Conservation (phyloP, 345 rosid species). For the Populus nigra region DNA sequence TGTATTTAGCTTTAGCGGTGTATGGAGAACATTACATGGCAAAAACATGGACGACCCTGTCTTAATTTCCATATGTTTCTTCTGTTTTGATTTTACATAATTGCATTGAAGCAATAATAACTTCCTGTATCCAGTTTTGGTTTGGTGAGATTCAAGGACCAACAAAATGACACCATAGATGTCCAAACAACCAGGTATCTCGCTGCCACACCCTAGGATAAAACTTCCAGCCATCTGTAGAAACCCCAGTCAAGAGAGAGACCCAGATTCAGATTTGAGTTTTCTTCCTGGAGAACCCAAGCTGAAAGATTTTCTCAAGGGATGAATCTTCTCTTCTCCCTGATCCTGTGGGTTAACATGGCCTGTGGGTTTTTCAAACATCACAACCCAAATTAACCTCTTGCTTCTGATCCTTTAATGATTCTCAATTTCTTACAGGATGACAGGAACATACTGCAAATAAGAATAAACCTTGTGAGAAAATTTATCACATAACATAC, state of each 20-base stretch:
- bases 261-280: conserved; percentile 21
- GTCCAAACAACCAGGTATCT: conserved; percentile 21
- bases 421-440: conserved; percentile 83
- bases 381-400: conserved; percentile 57
- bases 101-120: conserved; percentile 23
- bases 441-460: conserved; percentile 72
- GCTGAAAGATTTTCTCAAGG: conserved; percentile 26
- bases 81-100: conserved; percentile 15
- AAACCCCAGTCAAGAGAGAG: conserved; percentile 6
- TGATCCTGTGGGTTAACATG: conserved; percentile 16
- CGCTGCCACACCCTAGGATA: conserved; percentile 15
- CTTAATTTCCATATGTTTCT: not conserved
- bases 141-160: conserved; percentile 23
- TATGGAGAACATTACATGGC: conserved; percentile 26
- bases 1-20: conserved; percentile 6
- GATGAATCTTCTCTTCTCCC: not conserved
- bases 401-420: conserved; percentile 83
- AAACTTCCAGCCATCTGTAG: conserved; percentile 14
- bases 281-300: conserved; percentile 43
- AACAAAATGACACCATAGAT: conserved; percentile 22
- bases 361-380: conserved; percentile 24
- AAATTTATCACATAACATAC: no score
- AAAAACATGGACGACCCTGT: conserved; percentile 21
- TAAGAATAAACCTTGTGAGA: conserved; percentile 11
- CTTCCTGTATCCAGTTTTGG: conserved; percentile 15